phyloP scores from a whole-genome alignment of 2,329 filamentous ascomycete species.

The Talaromyces pinophilus region DNA sequence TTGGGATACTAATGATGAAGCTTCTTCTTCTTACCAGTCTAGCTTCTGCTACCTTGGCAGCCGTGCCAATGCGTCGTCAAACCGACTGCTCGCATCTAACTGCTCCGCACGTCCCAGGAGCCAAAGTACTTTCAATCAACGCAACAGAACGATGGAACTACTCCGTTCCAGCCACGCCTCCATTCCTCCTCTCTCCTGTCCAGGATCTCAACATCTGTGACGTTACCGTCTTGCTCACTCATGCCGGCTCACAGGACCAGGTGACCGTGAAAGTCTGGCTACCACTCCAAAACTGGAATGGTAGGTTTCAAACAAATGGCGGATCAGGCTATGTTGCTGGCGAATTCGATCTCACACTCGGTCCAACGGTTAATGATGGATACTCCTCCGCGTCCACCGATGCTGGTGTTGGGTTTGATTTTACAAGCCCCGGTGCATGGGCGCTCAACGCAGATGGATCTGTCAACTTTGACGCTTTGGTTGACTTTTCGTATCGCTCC shows the following conservation, averaged over 20 bases:
- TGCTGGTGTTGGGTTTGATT: slow-evolving; percentile 6
- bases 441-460: slow-evolving; percentile 31
- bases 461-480: slow-evolving; percentile 35
- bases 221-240: slow-evolving; percentile 3
- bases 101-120: slow-evolving; percentile 16
- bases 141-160: slow-evolving; percentile 12
- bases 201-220: slow-evolving; percentile 13
- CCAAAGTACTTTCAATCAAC: slow-evolving; percentile 13
- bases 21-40: not conserved
- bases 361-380: not conserved
- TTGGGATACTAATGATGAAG: not conserved
- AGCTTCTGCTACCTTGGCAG: not conserved
- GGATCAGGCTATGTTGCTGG: slow-evolving; percentile 1
- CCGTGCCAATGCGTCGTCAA: not conserved
- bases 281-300: slow-evolving; percentile 11
- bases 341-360: slow-evolving; percentile 5
- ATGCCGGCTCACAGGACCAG: slow-evolving; percentile 5
- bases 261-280: slow-evolving; percentile 15
- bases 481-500: slow-evolving; percentile 38
- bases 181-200: not conserved
- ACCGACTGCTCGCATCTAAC: slow-evolving; percentile 5
- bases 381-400: slow-evolving; percentile 12
- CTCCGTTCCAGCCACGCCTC: not conserved
- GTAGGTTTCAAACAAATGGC: slow-evolving; percentile 15
- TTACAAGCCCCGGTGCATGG: slow-evolving; percentile 20